Evolutionary conservation across 495 filamentous ascomycete genomes (phyloP).

Genomic region (Recurvomyces mirabilis): DNA sequence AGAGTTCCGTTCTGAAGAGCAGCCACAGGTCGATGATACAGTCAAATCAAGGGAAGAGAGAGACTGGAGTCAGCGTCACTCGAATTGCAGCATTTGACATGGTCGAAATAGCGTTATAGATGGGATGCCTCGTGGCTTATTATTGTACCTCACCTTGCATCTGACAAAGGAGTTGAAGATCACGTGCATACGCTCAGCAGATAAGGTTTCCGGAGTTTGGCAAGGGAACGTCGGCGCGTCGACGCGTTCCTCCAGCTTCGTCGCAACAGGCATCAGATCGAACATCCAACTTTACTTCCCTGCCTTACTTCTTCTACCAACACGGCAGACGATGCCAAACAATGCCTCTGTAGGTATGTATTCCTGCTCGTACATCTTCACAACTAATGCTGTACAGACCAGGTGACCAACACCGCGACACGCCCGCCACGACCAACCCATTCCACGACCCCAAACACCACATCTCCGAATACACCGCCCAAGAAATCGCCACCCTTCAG

Average conservation of each 20-base stretch:
- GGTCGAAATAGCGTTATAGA: too few relatives aligned
- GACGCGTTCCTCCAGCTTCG: not conserved
- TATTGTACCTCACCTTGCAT: not conserved
- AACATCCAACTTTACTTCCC: not conserved
- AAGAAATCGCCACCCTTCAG: slow-evolving; percentile 81
- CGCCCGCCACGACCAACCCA: slow-evolving; percentile 49
- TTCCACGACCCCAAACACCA: slow-evolving; percentile 60
- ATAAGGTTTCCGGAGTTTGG: too few relatives aligned
- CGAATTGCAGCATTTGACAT: too few relatives aligned
- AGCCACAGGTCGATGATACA: too few relatives aligned
- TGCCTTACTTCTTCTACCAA: not conserved
- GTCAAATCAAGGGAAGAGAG: too few relatives aligned
- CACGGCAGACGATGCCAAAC: slow-evolving; percentile 5
- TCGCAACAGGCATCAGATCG: not conserved
- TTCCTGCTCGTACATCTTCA: not conserved
- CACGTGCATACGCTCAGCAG: too few relatives aligned
- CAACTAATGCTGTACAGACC: slow-evolving; percentile 40
- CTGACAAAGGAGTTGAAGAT: slow-evolving; percentile 1
- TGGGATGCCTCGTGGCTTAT: too few relatives aligned
- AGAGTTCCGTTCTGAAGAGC: too few relatives aligned
- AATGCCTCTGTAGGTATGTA: slow-evolving; percentile 17
- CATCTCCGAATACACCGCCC: slow-evolving; percentile 71
- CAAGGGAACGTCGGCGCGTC: too few relatives aligned
- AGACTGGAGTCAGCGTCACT: too few relatives aligned
- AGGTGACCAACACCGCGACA: slow-evolving; percentile 62